Evolutionary conservation across 1,284 basidiomycete genomes (phyloP).

Genomic region (Schizophyllum commune): DNA sequence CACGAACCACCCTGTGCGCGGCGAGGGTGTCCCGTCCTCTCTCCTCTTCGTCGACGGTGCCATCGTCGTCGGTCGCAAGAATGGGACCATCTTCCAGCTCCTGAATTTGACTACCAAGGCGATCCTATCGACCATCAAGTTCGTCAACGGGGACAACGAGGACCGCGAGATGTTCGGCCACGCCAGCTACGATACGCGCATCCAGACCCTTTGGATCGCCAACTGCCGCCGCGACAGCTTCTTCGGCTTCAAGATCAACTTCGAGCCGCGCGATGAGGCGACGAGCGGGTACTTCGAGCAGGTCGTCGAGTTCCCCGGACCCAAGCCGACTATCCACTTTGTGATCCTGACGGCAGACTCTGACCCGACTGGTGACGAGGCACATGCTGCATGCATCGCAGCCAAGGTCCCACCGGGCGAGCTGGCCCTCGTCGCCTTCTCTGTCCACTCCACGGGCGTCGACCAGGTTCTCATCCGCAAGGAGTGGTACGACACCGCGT

Average conservation of each 20-base stretch:
- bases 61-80: constrained; percentile 70
- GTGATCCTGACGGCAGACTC: constrained; percentile 75
- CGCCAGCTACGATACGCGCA: constrained; percentile 70
- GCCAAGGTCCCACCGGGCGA: constrained; percentile 70
- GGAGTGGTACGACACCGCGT: constrained; percentile 70
- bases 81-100: constrained; percentile 73
- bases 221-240: constrained; percentile 77
- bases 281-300: constrained; percentile 65
- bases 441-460: constrained; percentile 73
- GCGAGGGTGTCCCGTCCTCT: constrained; percentile 72
- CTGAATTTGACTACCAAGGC: constrained; percentile 61
- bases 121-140: constrained; percentile 71
- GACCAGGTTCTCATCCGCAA: constrained; percentile 77
- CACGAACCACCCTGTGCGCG: constrained; percentile 63
- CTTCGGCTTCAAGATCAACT: constrained; percentile 66
- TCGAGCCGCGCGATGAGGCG: constrained; percentile 57
- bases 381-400: constrained; percentile 70
- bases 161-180: constrained; percentile 81
- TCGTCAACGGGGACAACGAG: constrained; percentile 57
- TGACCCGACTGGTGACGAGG: constrained; percentile 71
- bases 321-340: constrained; percentile 80
- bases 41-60: constrained; percentile 74
- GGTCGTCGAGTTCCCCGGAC: constrained; percentile 70
- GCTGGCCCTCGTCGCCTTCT: constrained; percentile 73
- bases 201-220: constrained; percentile 77